A percentile compares a stretch with the other conserved stretches of the same genome.
These are phyloP conservation scores for Fusarium aywerte DNA, from an alignment of 2,329 filamentous ascomycete species.

Conservation along the genomic window DNA sequence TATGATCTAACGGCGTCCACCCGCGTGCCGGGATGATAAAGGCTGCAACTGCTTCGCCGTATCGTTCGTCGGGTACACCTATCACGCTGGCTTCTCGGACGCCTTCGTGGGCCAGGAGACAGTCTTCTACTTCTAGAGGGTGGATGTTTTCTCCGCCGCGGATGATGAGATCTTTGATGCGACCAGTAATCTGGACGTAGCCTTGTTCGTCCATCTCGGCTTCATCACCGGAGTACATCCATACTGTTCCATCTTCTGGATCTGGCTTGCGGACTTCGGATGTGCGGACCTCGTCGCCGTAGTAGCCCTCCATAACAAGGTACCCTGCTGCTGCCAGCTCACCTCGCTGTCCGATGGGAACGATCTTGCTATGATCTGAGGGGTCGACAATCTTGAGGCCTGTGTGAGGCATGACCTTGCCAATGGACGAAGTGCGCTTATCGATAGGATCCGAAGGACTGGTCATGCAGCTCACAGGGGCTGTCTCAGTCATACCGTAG, in stretches of 20 bases:
- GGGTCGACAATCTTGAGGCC: conserved; percentile 79
- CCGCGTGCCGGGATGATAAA: conserved; percentile 72
- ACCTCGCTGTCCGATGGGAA: conserved; percentile 75
- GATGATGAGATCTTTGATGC: conserved; percentile 96
- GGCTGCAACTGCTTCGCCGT: conserved; percentile 88
- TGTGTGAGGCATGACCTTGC: conserved; percentile 86
- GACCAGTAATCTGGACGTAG: conserved; percentile 87
- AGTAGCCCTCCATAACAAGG: conserved; percentile 91
- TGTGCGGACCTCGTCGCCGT: conserved; percentile 76
- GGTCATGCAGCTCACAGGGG: conserved; percentile 84
- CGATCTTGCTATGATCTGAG: conserved; percentile 63
- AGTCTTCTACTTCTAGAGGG: conserved; percentile 92
- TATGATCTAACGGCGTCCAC: conserved; percentile 42
- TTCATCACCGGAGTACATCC: conserved; percentile 96
- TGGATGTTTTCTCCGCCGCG: conserved; percentile 96
- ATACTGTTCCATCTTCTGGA: conserved; percentile 65
- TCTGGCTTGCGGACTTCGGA: conserved; percentile 68
- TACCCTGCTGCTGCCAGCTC: conserved; percentile 89
- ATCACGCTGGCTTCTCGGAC: conserved; percentile 84
- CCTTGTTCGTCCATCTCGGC: conserved; percentile 84
- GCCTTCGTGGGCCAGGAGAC: conserved; percentile 75
- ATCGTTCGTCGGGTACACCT: conserved; percentile 81
- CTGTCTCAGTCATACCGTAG: conserved; percentile 96
- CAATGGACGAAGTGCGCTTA: conserved; percentile 80
- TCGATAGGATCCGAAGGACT: conserved; percentile 77